Base-by-base conservation (phyloP, 1,284 basidiomycete species). In the Cutaneotrichosporon spelunceum region DNA sequence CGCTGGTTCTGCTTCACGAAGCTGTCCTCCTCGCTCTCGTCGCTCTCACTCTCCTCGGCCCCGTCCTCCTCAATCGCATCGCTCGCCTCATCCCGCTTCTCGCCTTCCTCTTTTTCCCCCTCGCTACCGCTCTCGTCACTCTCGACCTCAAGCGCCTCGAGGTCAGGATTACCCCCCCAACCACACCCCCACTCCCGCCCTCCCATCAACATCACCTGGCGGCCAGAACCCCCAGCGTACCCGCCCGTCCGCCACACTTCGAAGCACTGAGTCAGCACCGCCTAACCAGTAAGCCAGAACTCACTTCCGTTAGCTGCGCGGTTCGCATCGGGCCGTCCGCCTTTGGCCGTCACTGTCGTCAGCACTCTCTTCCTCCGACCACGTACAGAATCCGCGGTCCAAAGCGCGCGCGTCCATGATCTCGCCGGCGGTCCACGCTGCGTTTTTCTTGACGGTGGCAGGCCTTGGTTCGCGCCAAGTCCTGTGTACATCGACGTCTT, bases 221-320 rank as follows among this genome's bases (percentile, higher is more conserved):
- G 90, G 89, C 85, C 87, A 89, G 77, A 93, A 94, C 16, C 86
- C 88, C 92, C 92, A 95, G 33, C 82, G 81, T 56, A 94, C 82
- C 66, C 82, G 82, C 14, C 89, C 89, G 74, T 94, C 90, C 0
- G 91, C 88, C n/a, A 93, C 80, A 5, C 84, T 80, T 53, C 91
- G 85, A 65, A 95, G 82, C 64, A 94, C 57, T 58, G 49, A 27
- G 10, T 58, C 57, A 58, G 48, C 27, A 3, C 4, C 1, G 9
- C 1, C 24, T 11, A 13, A 4, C 10, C 10, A 16, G 16, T 29
- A 19, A 33, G 30, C 30, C n/a, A 10, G 14, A n/a, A 52, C 57
- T 14, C 27, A 58, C 57, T 88, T 24, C 86, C 84, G 73, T 95
- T 93, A n/a, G 91, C 93, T 1, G 92, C 91, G 48, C 93, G 84